Evolutionary conservation across 768 basidiomycete species (phyloP).

Genomic region (Boletus sp.): DNA sequence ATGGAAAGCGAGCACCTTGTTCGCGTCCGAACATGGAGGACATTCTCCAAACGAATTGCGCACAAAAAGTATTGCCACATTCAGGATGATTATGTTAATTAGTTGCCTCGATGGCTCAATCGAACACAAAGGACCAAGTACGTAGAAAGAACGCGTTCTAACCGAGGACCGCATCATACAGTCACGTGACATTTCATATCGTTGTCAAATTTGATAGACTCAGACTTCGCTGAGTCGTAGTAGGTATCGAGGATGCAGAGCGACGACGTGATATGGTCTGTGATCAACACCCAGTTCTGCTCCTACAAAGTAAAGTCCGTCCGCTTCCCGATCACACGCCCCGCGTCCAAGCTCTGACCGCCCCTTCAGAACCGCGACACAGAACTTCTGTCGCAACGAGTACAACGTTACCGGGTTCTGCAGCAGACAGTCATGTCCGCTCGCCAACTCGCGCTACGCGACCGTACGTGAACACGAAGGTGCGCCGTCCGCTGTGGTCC

Average conservation of each 20-base stretch:
- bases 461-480: conserved; percentile 98
- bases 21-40: not conserved
- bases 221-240: not conserved
- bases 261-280: conserved; percentile 99
- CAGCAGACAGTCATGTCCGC: conserved; percentile 90
- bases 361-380: conserved; percentile 73
- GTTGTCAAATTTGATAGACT: not conserved
- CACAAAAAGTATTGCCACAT: not conserved
- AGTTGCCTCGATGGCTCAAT: too few species aligned
- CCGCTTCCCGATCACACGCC: not conserved
- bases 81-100: not conserved
- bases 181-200: conserved; percentile 11
- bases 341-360: conserved; percentile 9
- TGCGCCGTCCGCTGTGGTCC: conserved; percentile 27
- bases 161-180: not conserved
- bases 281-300: conserved; percentile 93
- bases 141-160: too few species aligned
- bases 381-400: conserved; percentile 98
- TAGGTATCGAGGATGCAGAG: conserved; percentile 59
- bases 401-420: conserved; percentile 98
- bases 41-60: not conserved
- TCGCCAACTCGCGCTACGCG: conserved; percentile 97
- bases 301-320: conserved; percentile 99
- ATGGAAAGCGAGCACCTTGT: not conserved
- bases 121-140: too few species aligned